These are phyloP conservation scores for Solanum pennellii DNA, from an alignment of 257 asterid genomes.

Conservation along the genomic window DNA sequence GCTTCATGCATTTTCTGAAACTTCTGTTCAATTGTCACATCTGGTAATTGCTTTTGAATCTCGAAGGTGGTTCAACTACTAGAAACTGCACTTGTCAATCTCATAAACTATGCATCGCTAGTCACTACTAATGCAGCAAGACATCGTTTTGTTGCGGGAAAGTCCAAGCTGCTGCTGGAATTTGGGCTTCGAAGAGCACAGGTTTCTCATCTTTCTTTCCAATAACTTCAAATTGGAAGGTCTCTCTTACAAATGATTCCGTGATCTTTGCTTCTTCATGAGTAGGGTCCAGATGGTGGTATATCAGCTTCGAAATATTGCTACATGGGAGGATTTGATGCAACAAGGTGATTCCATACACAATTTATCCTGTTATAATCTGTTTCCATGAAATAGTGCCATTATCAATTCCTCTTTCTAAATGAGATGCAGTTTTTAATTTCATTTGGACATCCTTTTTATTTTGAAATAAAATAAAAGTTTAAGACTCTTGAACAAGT, in stretches of 20 bases:
- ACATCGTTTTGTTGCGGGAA: constrained; percentile 97
- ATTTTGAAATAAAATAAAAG: neutral
- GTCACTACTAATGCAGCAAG: constrained; percentile 99
- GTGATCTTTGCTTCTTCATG: neutral
- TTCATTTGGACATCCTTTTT: neutral
- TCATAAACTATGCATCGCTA: constrained; percentile 81
- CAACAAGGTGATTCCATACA: constrained; percentile 63
- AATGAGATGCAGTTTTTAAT: neutral
- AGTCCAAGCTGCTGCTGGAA: constrained; percentile 84
- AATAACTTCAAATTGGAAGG: neutral
- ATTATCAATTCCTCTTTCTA: neutral
- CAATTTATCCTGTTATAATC: neutral
- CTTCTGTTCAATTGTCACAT: neutral
- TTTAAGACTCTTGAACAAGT: neutral
- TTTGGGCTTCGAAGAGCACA: constrained; percentile 95
- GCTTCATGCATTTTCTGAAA: neutral
- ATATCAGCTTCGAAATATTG: constrained; percentile 88
- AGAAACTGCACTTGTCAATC: constrained; percentile 90
- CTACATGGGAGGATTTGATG: constrained; percentile 99
- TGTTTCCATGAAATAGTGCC: neutral
- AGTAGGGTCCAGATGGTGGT: constrained; percentile 99
- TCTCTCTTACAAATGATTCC: neutral
- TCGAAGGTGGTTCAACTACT: constrained; percentile 88
- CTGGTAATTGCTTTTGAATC: neutral
- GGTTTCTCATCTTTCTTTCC: constrained; percentile 20